Conservation (phyloP, 2,329 filamentous ascomycete genomes). For the Beauveria bassiana region DNA sequence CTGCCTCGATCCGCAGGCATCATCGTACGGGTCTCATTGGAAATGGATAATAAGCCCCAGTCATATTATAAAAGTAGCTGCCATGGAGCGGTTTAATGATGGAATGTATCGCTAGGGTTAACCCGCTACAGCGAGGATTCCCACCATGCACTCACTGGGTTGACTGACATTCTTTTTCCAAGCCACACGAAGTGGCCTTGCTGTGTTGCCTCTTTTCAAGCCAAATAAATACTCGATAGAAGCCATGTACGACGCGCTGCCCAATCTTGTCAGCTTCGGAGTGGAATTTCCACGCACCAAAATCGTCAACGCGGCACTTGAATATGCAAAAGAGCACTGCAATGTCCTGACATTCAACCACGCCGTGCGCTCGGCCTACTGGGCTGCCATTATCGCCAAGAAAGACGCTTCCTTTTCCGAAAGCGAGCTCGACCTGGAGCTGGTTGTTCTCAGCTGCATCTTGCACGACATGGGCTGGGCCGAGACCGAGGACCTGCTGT, state of each 20-base stretch:
- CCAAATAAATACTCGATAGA: background rate
- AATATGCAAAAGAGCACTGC: conserved; percentile 11
- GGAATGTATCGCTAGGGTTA: background rate
- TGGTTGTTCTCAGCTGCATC: conserved; percentile 13
- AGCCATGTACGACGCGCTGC: background rate
- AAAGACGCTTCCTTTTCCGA: conserved; percentile 2
- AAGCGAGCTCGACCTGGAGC: background rate
- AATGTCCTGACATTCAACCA: conserved; percentile 12
- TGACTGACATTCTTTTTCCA: background rate
- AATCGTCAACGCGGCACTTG: background rate
- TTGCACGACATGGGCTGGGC: conserved; percentile 16
- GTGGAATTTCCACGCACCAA: background rate
- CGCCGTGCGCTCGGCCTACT: conserved; percentile 12
- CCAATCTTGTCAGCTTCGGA: background rate
- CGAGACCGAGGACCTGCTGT: conserved; percentile 2
- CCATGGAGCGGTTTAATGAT: background rate
- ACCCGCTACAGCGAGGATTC: background rate
- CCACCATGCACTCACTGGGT: background rate
- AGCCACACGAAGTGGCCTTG: background rate
- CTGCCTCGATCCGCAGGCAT: too few relatives aligned
- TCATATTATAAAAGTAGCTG: background rate
- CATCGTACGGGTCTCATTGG: too few relatives aligned
- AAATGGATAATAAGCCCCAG: background rate
- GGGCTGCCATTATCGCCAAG: conserved; percentile 10
- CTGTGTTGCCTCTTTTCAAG: background rate